Conservation (phyloP, 2,329 filamentous ascomycete genomes). For the Epichloe amarillans region DNA sequence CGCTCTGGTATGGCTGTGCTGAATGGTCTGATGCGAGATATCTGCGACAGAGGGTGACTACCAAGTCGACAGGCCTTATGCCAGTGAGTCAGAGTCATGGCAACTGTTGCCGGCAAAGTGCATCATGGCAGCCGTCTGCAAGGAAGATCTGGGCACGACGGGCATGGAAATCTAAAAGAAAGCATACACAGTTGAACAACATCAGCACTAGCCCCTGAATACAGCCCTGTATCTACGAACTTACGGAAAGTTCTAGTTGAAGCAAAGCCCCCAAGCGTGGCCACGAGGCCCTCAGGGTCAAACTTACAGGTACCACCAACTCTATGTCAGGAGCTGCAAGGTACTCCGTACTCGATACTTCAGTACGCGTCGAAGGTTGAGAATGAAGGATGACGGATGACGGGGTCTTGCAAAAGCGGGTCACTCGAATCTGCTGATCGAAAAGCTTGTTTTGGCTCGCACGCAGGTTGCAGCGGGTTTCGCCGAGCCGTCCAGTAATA, state of each 20-base stretch:
- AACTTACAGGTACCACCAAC: too few relatives aligned
- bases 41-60: not conserved
- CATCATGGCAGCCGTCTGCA: not conserved
- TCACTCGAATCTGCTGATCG: too few relatives aligned
- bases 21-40: slow-evolving; percentile 1
- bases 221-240: not conserved
- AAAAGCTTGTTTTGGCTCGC: too few relatives aligned
- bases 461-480: too few relatives aligned
- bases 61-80: not conserved
- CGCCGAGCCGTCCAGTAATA: not conserved
- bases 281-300: too few relatives aligned
- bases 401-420: too few relatives aligned
- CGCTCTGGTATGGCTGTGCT: slow-evolving; percentile 19
- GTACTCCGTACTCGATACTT: too few relatives aligned
- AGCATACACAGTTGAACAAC: not conserved
- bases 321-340: too few relatives aligned
- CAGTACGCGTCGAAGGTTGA: too few relatives aligned
- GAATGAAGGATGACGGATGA: too few relatives aligned
- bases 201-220: not conserved
- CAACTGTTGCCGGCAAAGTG: not conserved
- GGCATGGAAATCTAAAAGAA: not conserved
- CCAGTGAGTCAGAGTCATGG: slow-evolving; percentile 1
- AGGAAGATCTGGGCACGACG: not conserved
- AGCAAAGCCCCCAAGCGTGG: not conserved
- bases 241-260: not conserved